Evolutionary conservation across 495 filamentous ascomycete genomes (phyloP), one percentile per base, ranked within the genome.

Genomic region (Neurospora sp.): DNA sequence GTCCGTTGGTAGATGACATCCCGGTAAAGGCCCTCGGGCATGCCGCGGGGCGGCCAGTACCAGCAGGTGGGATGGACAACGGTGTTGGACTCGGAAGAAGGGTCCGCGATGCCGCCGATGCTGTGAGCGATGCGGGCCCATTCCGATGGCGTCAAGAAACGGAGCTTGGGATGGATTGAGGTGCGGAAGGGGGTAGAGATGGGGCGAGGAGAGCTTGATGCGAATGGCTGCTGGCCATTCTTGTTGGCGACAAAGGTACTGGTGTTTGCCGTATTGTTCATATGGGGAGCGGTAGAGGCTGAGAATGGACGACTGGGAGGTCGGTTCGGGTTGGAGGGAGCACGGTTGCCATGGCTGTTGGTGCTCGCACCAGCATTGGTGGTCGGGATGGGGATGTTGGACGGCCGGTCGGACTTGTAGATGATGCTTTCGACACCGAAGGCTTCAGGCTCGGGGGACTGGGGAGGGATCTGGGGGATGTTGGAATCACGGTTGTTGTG

Each of bases 41-140:
- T 77, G 4, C 84, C 84, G 70, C 79, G 79, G 10, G 84, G 82
- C 7, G 84, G 82, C 82, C 82, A 86, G 79, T 80, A 77, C 74
- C 79, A 81, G 71, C 77, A 81, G 7, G 80, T 83, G 9, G 80
- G 83, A 40, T 84, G 82, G 20, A 84, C 75, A 3, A 85, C 77
- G 31, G 73, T 76, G 59, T 85, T 80, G n/a, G 81, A 78, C 75
- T 85, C 84, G 59, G 78, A 80, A 66, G 54, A 31, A 35, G 54
- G 54, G 39, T 85, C 84, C 18, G 74, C 77, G 75, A 85, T 81
- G n/a, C 83, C 84, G 0, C 84, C 84, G 20, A 86, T 41, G 0
- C 83, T 83, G 74, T 82, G 81, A 69, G 84, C 84, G 27, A 86
- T 78, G 37, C 83, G 81, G 23, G 82, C 79, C 84, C 84, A 86